Evolutionary conservation across 2,329 filamentous ascomycete species (phyloP).

Genomic region (Diaporthe aspalathi): DNA sequence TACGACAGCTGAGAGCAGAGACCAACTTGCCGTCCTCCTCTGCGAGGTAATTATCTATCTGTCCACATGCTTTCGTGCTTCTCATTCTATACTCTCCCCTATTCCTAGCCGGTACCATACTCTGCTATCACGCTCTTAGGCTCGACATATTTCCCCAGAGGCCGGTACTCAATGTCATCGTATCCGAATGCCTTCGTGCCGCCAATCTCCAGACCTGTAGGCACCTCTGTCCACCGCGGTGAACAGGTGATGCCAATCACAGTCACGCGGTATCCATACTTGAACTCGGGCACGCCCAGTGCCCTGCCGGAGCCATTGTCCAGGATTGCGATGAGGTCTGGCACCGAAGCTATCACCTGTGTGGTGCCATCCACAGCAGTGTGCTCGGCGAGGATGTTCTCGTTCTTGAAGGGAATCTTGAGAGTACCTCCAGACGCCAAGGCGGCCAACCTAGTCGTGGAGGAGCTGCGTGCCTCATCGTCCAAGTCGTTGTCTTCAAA

Average conservation of each 20-base stretch:
- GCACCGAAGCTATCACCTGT: constrained; percentile 57
- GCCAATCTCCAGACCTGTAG: constrained; percentile 60
- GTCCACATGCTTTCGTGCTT: background rate
- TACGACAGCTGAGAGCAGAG: too few species aligned
- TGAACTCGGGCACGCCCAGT: constrained; percentile 65
- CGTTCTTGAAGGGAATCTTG: constrained; percentile 46
- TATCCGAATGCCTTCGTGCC: constrained; percentile 55
- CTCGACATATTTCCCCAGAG: constrained; percentile 63
- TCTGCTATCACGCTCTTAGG: constrained; percentile 66
- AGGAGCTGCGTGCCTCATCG: constrained; percentile 32
- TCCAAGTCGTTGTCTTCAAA: constrained; percentile 43
- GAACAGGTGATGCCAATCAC: constrained; percentile 66
- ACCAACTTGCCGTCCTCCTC: too few species aligned
- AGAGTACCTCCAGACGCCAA: constrained; percentile 41
- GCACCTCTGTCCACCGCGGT: constrained; percentile 63
- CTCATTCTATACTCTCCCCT: background rate
- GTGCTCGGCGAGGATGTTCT: constrained; percentile 43
- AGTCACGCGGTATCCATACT: constrained; percentile 63
- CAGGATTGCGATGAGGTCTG: constrained; percentile 61
- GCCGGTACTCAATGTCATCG: constrained; percentile 56
- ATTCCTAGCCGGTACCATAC: constrained; percentile 45
- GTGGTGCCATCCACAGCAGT: constrained; percentile 37
- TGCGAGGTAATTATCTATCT: background rate
- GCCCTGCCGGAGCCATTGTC: constrained; percentile 61
- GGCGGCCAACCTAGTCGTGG: background rate